These are phyloP conservation scores for Yamadazyma scolyti DNA, from an alignment of 805 yeast species.

Conservation along the genomic window DNA sequence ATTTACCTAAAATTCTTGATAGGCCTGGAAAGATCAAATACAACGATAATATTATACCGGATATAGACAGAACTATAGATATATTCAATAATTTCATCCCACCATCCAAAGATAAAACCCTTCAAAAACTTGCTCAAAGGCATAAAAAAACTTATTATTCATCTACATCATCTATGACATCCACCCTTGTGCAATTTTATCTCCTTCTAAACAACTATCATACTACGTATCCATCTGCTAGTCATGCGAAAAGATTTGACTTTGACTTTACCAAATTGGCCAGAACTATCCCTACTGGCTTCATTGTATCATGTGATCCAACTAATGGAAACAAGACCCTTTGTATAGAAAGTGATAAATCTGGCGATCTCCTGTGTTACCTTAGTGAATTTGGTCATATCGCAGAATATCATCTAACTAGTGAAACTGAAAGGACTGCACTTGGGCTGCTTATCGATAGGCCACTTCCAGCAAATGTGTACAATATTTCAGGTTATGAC, in stretches of 20 bases:
- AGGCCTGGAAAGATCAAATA: constrained; percentile 82
- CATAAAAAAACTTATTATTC: constrained; percentile 50
- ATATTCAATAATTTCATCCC: constrained; percentile 56
- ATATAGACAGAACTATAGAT: constrained; percentile 66
- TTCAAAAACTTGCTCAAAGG: constrained; percentile 46
- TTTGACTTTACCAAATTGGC: constrained; percentile 40
- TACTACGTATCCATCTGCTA: constrained; percentile 8
- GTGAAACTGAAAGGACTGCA: constrained; percentile 51
- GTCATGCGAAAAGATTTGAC: constrained; percentile 19
- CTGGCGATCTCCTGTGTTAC: constrained; percentile 62
- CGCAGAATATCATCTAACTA: constrained; percentile 72
- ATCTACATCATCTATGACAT: constrained; percentile 88
- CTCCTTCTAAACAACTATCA: constrained; percentile 50
- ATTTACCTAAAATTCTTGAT: constrained; percentile 67
- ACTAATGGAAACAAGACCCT: constrained; percentile 35
- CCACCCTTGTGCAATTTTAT: constrained; percentile 71
- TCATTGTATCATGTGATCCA: constrained; percentile 49
- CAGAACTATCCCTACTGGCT: constrained; percentile 41
- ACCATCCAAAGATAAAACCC: constrained; percentile 58
- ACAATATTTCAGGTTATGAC: constrained; percentile 71
- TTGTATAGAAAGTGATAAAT: constrained; percentile 70
- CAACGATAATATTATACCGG: constrained; percentile 72
- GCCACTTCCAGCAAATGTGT: constrained; percentile 35
- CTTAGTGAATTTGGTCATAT: constrained; percentile 75
- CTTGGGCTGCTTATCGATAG: too few species aligned